Percentiles rank a stretch among this genome's conserved stretches.
phyloP scores from a whole-genome alignment of 345 rosid genomes.

The Kandelia obovata region DNA sequence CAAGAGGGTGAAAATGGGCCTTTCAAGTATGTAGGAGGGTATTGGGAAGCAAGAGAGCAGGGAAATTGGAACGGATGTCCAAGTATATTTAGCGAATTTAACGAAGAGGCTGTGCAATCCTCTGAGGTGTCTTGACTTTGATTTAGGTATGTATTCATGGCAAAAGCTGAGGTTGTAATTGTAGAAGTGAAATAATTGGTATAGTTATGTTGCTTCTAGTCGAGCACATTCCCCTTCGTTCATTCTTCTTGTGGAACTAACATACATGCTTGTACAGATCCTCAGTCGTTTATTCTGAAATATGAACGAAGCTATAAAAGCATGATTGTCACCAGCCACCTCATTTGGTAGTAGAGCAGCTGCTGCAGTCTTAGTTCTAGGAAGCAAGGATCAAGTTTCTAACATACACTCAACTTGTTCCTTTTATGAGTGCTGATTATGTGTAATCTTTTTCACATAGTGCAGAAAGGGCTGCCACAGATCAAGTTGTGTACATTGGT shows the following conservation, averaged over 20 bases:
- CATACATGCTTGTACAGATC: too few species aligned
- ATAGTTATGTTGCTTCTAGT: background rate
- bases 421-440: background rate
- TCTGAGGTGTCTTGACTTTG: slow-evolving; percentile 24
- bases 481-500: background rate
- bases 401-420: background rate
- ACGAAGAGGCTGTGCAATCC: slow-evolving; percentile 38
- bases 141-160: slow-evolving; percentile 25
- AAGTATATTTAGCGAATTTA: slow-evolving; percentile 72
- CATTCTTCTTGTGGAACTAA: too few species aligned
- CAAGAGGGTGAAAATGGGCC: slow-evolving; percentile 55
- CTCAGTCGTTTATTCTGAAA: too few species aligned
- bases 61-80: slow-evolving; percentile 74
- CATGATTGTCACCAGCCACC: background rate
- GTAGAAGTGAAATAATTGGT: background rate
- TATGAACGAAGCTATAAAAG: too few species aligned
- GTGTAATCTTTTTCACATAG: background rate
- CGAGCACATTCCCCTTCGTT: too few species aligned
- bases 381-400: background rate
- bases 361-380: too few species aligned
- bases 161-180: background rate
- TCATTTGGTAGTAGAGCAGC: too few species aligned
- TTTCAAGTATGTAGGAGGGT: slow-evolving; percentile 67
- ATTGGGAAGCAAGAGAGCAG: slow-evolving; percentile 79
- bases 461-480: slow-evolving; percentile 12